Conservation (phyloP, 2,329 filamentous ascomycete species). For the Talaromyces marneffei region DNA sequence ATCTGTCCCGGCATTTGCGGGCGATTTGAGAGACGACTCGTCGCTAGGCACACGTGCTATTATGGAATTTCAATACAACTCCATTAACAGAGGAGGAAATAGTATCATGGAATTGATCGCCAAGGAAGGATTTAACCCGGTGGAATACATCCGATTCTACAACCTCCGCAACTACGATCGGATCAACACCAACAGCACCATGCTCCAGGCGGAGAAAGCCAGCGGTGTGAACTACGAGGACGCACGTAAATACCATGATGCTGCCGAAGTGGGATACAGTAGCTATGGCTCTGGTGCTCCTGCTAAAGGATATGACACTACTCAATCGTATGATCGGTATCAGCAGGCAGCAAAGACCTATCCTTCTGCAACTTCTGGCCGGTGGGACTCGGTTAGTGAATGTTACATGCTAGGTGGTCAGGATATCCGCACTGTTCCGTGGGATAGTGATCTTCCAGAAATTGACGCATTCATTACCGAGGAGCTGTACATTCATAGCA, state of each 20-base stretch:
- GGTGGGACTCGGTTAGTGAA: conserved; percentile 69
- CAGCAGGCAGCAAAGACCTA: conserved; percentile 57
- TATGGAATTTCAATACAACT: conserved; percentile 99
- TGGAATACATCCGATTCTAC: conserved; percentile 84
- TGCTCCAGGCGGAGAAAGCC: conserved; percentile 35
- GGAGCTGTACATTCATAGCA: conserved; percentile 56
- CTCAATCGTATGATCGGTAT: conserved; percentile 58
- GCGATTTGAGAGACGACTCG: conserved; percentile 76
- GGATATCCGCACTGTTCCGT: conserved; percentile 60
- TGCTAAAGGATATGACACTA: conserved; percentile 34
- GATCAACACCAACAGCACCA: conserved; percentile 53
- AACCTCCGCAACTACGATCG: conserved; percentile 92
- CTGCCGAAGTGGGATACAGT: conserved; percentile 43
- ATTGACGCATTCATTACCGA: conserved; percentile 59
- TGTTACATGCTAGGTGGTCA: conserved; percentile 79
- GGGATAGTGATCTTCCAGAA: conserved; percentile 52
- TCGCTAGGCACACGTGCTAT: conserved; percentile 85
- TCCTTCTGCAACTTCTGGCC: conserved; percentile 44
- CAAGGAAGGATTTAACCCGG: conserved; percentile 70
- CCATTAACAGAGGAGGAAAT: conserved; percentile 83
- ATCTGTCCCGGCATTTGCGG: conserved; percentile 86
- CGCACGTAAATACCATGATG: conserved; percentile 40
- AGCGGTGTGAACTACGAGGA: conserved; percentile 43
- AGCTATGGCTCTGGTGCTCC: conserved; percentile 34
- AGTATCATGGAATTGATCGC: conserved; percentile 80